phyloP scores from a whole-genome alignment of 768 basidiomycete species.

The Lentinula edodes region DNA sequence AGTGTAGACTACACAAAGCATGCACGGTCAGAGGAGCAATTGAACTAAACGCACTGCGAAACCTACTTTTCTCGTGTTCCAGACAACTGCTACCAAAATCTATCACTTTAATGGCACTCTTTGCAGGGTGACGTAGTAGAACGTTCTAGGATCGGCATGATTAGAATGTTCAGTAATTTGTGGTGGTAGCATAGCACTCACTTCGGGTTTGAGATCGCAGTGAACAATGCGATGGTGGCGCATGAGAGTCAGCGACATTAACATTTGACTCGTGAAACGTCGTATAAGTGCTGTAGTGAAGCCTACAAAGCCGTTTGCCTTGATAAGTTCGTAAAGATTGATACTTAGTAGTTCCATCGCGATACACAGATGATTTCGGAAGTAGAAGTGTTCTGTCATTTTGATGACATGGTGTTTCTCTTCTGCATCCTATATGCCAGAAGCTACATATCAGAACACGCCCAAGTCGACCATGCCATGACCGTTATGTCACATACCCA shows the following conservation, averaged over 20 bases:
- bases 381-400: constrained; percentile 98
- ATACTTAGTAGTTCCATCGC: constrained; percentile 98
- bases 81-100: constrained; percentile 99
- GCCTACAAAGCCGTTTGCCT: constrained; percentile 98
- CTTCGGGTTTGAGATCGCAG: constrained; percentile 98
- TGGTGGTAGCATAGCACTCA: constrained; percentile 23
- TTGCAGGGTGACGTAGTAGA: constrained; percentile 87
- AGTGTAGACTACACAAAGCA: constrained; percentile 72
- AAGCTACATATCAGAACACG: constrained; percentile 6
- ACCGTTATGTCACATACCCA: constrained; percentile 63
- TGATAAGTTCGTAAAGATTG: constrained; percentile 98
- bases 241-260: constrained; percentile 87
- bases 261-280: constrained; percentile 94
- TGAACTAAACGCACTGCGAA: not conserved
- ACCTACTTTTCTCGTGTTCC: constrained; percentile 94
- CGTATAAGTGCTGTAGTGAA: constrained; percentile 94
- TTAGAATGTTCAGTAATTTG: not conserved
- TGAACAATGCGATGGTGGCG: constrained; percentile 97
- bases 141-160: constrained; percentile 62
- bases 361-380: constrained; percentile 95
- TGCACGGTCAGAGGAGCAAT: constrained; percentile 7
- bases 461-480: not conserved
- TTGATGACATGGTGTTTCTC: constrained; percentile 97
- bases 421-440: constrained; percentile 69
- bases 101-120: constrained; percentile 96